Evolutionary conservation across 2,329 filamentous ascomycete genomes (phyloP).

Genomic region (Phialophora verrucosa): DNA sequence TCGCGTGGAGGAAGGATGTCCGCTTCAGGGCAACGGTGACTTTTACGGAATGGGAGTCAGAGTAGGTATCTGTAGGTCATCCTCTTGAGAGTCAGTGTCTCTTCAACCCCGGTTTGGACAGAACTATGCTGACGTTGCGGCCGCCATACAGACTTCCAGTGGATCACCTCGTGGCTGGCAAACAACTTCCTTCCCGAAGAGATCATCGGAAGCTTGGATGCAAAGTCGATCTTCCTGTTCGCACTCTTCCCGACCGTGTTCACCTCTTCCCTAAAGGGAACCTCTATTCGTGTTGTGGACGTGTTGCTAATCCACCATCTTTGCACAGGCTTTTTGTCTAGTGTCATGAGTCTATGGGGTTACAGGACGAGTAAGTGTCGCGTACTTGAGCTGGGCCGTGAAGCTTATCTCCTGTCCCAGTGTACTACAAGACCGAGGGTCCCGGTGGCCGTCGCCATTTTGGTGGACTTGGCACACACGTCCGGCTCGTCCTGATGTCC

Average conservation of each 20-base stretch:
- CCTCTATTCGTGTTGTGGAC: slow-evolving; percentile 23
- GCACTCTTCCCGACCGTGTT: background rate
- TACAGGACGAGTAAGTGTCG: slow-evolving; percentile 25
- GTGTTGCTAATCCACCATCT: slow-evolving; percentile 30
- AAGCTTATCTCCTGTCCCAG: background rate
- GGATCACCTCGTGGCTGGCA: slow-evolving; percentile 35
- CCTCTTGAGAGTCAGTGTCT: too few relatives aligned
- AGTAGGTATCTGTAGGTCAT: background rate
- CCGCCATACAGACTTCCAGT: slow-evolving; percentile 25
- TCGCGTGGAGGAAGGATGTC: background rate
- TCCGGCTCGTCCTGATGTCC: slow-evolving; percentile 29
- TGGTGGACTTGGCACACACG: slow-evolving; percentile 33
- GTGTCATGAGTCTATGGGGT: slow-evolving; percentile 32
- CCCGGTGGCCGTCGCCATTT: slow-evolving; percentile 29
- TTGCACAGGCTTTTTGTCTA: slow-evolving; percentile 31
- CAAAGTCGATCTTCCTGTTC: slow-evolving; percentile 33
- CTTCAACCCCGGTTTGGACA: background rate
- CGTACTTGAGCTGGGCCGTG: background rate
- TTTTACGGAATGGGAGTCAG: background rate
- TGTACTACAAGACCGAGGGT: slow-evolving; percentile 32
- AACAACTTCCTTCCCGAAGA: slow-evolving; percentile 33
- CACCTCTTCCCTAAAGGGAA: background rate
- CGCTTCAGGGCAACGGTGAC: background rate
- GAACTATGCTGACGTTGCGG: background rate
- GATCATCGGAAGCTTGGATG: slow-evolving; percentile 30